A percentile compares a stretch with the other conserved stretches of the same genome.
Evolutionary conservation across 75 land plant species (phyloP).

Genomic region (Chamaecyparis obtusa): DNA sequence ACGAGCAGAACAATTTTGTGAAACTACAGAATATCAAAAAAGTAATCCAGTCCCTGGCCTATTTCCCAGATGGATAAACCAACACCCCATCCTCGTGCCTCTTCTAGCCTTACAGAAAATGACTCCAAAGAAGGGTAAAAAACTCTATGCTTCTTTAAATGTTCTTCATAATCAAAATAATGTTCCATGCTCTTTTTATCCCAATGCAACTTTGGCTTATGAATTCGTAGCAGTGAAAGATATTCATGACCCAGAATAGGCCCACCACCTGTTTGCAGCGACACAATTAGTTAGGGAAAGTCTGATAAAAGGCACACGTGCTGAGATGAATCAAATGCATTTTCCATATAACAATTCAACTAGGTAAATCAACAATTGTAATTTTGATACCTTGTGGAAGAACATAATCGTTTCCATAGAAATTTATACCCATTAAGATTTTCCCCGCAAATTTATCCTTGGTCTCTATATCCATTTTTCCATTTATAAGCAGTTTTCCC

Average conservation of each 20-base stretch:
- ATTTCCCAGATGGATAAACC: slow-evolving; percentile 97
- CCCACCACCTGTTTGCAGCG: slow-evolving; percentile 58
- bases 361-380: neutral
- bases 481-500: neutral
- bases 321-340: neutral
- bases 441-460: slow-evolving; percentile 26
- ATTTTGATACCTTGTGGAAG: slow-evolving; percentile 66
- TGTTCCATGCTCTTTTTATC: slow-evolving; percentile 67
- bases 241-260: slow-evolving; percentile 74
- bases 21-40: slow-evolving; percentile 68
- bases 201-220: slow-evolving; percentile 73
- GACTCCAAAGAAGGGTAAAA: slow-evolving; percentile 82
- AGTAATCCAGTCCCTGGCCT: slow-evolving; percentile 94
- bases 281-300: neutral
- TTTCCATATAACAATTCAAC: neutral
- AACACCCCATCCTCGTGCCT: slow-evolving; percentile 62
- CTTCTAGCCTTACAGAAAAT: slow-evolving; percentile 57
- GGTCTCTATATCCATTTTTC: slow-evolving; percentile 2
- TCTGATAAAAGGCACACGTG: neutral
- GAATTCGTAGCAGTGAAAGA: slow-evolving; percentile 52
- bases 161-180: slow-evolving; percentile 58
- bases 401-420: slow-evolving; percentile 87
- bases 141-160: slow-evolving; percentile 53
- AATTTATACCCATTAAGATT: slow-evolving; percentile 85
- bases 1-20: neutral